Evolutionary conservation across 139 green algal species (phyloP), one percentile per base, ranked within the genome.

Genomic region (Volvox africanus): DNA sequence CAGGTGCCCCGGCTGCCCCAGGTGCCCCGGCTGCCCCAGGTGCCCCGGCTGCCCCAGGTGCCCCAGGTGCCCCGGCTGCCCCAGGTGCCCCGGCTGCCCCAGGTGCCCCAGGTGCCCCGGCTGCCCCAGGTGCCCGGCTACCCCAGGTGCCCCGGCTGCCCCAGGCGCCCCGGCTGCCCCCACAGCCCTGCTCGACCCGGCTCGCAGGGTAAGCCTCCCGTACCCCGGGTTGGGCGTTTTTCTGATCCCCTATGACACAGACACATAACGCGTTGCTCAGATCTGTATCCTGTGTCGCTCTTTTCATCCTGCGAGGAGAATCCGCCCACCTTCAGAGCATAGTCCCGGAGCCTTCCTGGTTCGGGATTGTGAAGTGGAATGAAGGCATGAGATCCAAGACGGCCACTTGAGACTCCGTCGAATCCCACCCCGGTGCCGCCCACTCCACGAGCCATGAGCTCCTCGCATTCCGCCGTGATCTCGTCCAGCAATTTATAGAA

Each of bases 401-500:
- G 83, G 22, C 94, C 93, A 17, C 32, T 76, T 35, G 86, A 93
- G 16, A 90, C 68, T 0, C 73, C 94, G 68, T 96, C 93, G 92
- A 96, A 96, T 68, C 94, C 91, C 88, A 89, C 82, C 21, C 96
- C 96, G 5, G 82, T 96, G 80, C 96, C 96, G 13, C 30, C 88
- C 67, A 98, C 92, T 69, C 96, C 96, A 67, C 92, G 95, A 24
- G 96, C 95, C 92, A 98, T 97, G 44, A 99, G 92, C 76, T 97
- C 95, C 87, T 99, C 97, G 73, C 95, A 97, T 92, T 99, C 97
- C 80, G 90, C 88, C 35, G 87, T 98, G 35, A 99, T 88, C 89
- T 99, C 96, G 50, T 99, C 97, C 20, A 99, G 93, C 32, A 99
- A 91, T 88, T 97, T 98, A 94, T 99, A 99, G 76, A 99, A 99